These are phyloP conservation scores for Coemansia sp. DNA, from an alignment of 192 early-diverging fungal genomes.

Conservation along the genomic window DNA sequence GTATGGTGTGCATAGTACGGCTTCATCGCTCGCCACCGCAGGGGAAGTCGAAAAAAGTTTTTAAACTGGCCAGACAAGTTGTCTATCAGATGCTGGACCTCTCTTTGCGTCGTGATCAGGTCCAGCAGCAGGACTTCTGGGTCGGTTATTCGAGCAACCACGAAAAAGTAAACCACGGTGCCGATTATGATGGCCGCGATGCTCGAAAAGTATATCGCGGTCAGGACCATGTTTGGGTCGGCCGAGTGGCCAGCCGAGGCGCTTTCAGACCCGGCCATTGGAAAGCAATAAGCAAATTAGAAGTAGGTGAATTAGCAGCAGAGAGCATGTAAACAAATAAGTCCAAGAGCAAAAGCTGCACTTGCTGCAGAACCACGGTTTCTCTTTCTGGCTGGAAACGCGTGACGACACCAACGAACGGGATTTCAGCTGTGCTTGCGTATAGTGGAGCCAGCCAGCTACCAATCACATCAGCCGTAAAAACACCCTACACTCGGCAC, in stretches of 20 bases:
- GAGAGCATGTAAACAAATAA: constrained; percentile 5
- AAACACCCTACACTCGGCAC: neutral
- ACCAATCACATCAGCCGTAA: neutral
- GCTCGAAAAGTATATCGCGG: constrained; percentile 57
- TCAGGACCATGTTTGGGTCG: constrained; percentile 53
- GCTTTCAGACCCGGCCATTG: neutral
- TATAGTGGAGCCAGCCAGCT: neutral
- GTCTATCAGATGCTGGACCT: constrained; percentile 62
- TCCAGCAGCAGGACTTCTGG: constrained; percentile 58
- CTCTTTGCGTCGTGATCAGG: constrained; percentile 61
- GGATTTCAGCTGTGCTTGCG: too few species aligned
- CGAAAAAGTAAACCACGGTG: constrained; percentile 58
- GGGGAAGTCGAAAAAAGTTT: constrained; percentile 54
- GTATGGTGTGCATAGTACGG: constrained; percentile 54
- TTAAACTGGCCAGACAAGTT: constrained; percentile 59
- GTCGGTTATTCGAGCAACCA: constrained; percentile 56
- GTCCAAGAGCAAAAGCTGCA: neutral
- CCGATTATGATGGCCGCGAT: constrained; percentile 52
- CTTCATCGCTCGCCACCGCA: constrained; percentile 57
- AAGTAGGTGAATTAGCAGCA: neutral
- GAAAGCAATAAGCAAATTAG: neutral
- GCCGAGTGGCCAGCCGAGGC: constrained; percentile 11
- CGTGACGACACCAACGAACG: too few species aligned
- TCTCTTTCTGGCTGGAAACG: neutral
- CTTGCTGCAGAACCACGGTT: neutral